Evolutionary conservation across 352 stramenopile genomes (phyloP), one percentile per base, ranked within the genome.

Genomic region (Globisporangium nodosum): DNA sequence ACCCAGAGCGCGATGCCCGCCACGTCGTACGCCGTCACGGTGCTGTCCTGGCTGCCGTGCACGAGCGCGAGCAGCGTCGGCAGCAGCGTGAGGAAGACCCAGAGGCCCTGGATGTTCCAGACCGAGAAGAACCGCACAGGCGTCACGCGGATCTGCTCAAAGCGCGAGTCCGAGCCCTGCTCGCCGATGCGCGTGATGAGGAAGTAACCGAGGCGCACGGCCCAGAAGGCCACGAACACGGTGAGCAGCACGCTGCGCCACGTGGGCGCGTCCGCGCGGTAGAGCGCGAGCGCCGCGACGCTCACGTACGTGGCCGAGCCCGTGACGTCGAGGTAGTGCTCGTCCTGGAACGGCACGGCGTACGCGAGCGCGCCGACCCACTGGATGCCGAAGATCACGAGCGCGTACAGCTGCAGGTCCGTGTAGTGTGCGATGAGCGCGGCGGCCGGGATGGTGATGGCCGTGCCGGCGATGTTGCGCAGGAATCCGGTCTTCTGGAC

Each of bases 81-180:
- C 47, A 92, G 63, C 21, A 77, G 64, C 49, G 84, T 94, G 53
- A 89, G 61, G 53, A 94, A 78, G 20, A 84, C 74, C 84, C 84
- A 94, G 30, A 94, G 71, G 3, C 76, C 77, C 59, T 94, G 82
- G 52, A 92, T 76, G 50, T 74, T 86, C 82, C 82, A 94, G 12
- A 86, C 74, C 13, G 72, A 73, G 51, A 93, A 76, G 64, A 91
- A 94, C 31, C 67, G 73, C 52, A 85, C 42, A 1, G 80, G 75
- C 24, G 84, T 83, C 40, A 68, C 68, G 49, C 76, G 74, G 58
- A 94, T 88, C 33, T 78, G 62, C n/a, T 78, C 56, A 54, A 94
- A 94, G 31, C 84, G 82, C 31, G 61, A 76, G 68, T 93, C 84
- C 49, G 74, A 65, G 31, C 79, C 80, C 52, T 75, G 76, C 49